phyloP scores from a whole-genome alignment of 805 yeast genomes.

The Yarrowia deformans region DNA sequence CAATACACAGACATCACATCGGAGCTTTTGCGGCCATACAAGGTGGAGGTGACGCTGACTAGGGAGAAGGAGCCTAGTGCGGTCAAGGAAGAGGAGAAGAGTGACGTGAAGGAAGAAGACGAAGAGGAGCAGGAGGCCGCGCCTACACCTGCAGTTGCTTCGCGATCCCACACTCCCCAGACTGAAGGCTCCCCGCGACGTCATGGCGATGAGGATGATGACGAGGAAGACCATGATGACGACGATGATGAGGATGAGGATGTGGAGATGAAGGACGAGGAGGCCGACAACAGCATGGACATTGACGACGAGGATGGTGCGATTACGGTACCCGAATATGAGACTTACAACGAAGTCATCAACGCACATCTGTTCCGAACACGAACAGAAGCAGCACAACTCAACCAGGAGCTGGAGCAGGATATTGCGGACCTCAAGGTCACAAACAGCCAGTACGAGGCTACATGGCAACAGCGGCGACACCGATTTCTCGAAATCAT shows the following conservation, averaged over 20 bases:
- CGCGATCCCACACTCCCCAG: conserved; percentile 26
- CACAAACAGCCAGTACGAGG: conserved; percentile 19
- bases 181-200: conserved; percentile 19
- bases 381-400: conserved; percentile 13
- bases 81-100: conserved; percentile 4
- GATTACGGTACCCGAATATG: conserved; percentile 8
- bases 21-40: conserved; percentile 23
- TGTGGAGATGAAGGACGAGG: conserved; percentile 41
- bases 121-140: conserved; percentile 3
- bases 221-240: not conserved
- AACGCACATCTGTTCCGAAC: conserved; percentile 31
- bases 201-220: conserved; percentile 39
- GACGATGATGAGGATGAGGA: conserved; percentile 40
- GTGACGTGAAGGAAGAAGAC: not conserved
- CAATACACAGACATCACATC: conserved; percentile 21
- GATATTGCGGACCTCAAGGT: conserved; percentile 37
- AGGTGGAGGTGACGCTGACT: conserved; percentile 36
- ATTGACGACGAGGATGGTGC: conserved; percentile 4
- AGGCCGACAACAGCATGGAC: conserved; percentile 31
- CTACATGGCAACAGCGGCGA: conserved; percentile 38
- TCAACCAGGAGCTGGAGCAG: conserved; percentile 23
- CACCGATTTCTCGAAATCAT: conserved; percentile 31
- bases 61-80: conserved; percentile 12
- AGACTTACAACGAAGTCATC: conserved; percentile 13
- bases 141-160: not conserved